Evolutionary conservation across 257 asterid genomes (phyloP).

Genomic region (Linderniella brevidens): DNA sequence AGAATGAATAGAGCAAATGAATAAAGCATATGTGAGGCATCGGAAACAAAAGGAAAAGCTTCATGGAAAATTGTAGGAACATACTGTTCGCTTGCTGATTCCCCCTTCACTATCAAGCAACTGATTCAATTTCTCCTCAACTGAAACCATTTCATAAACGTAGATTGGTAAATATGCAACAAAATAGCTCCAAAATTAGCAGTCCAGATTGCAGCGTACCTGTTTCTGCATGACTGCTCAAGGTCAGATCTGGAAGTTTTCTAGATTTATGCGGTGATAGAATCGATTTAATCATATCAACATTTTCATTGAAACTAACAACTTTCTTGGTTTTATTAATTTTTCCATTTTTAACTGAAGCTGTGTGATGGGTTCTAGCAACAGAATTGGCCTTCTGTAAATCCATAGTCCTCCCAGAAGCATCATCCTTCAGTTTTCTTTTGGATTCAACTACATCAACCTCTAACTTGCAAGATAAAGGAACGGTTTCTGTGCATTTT

Average conservation of each 20-base stretch:
- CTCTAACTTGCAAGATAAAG: conserved; percentile 15
- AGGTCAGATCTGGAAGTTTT: conserved; percentile 24
- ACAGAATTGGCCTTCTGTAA: no score
- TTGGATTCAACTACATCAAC: conserved; percentile 17
- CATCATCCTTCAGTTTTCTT: conserved; percentile 21
- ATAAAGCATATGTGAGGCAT: no score
- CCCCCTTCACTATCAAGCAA: conserved; percentile 79
- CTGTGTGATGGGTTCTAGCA: no score
- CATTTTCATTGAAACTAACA: conserved; percentile 16
- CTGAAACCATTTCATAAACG: conserved; percentile 30
- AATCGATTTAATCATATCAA: conserved; percentile 22
- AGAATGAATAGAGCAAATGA: no score
- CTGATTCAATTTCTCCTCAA: conserved; percentile 74
- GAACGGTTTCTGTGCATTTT: no score
- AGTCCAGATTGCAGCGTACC: conserved; percentile 23
- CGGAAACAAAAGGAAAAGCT: neutral
- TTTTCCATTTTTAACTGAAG: conserved; percentile 26
- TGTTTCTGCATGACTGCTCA: conserved; percentile 57
- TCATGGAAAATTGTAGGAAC: conserved; percentile 11
- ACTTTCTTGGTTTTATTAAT: conserved; percentile 13
- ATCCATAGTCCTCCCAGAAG: conserved; percentile 12
- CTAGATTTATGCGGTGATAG: conserved; percentile 26
- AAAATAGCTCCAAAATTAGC: neutral
- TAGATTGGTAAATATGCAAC: neutral
- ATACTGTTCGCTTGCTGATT: conserved; percentile 77